These are phyloP conservation scores for Calonectria leucothoes DNA, from an alignment of 2,329 filamentous ascomycete species.

Conservation along the genomic window DNA sequence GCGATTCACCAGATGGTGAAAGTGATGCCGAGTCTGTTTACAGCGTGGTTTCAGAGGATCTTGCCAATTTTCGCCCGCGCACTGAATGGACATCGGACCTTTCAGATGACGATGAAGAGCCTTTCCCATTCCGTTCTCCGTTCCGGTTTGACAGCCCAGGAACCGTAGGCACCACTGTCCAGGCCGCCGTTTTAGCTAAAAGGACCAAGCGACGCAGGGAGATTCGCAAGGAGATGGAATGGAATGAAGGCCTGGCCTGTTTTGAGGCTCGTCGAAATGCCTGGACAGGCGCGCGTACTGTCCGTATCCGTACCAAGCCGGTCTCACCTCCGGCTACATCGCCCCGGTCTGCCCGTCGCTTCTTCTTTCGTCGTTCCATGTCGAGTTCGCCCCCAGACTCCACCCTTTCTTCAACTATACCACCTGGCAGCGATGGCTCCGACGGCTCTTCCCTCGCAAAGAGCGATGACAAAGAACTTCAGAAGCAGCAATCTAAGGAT, in stretches of 20 bases:
- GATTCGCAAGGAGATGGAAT: constrained; percentile 73
- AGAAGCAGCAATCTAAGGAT: constrained; percentile 47
- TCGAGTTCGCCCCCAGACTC: constrained; percentile 53
- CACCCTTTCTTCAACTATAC: constrained; percentile 31
- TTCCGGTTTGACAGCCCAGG: constrained; percentile 65
- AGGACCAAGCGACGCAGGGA: constrained; percentile 68
- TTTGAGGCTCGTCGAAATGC: constrained; percentile 82
- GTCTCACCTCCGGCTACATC: constrained; percentile 54
- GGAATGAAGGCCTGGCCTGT: constrained; percentile 86
- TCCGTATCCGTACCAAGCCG: constrained; percentile 63
- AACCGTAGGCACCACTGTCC: constrained; percentile 56
- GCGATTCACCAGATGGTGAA: constrained; percentile 50
- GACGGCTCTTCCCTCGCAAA: constrained; percentile 56
- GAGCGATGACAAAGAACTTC: constrained; percentile 48
- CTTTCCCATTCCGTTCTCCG: constrained; percentile 53
- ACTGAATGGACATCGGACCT: constrained; percentile 69
- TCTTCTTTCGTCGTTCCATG: constrained; percentile 62
- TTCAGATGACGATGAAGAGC: constrained; percentile 61
- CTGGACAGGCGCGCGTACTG: constrained; percentile 83
- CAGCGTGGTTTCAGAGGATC: constrained; percentile 68
- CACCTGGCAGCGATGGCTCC: constrained; percentile 46
- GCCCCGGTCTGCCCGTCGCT: constrained; percentile 59
- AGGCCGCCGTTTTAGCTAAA: constrained; percentile 58
- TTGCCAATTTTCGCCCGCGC: constrained; percentile 60
- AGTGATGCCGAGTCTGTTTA: constrained; percentile 62